Evolutionary conservation across 257 asterid genomes (phyloP).

Genomic region (Solanum tarapatanum): DNA sequence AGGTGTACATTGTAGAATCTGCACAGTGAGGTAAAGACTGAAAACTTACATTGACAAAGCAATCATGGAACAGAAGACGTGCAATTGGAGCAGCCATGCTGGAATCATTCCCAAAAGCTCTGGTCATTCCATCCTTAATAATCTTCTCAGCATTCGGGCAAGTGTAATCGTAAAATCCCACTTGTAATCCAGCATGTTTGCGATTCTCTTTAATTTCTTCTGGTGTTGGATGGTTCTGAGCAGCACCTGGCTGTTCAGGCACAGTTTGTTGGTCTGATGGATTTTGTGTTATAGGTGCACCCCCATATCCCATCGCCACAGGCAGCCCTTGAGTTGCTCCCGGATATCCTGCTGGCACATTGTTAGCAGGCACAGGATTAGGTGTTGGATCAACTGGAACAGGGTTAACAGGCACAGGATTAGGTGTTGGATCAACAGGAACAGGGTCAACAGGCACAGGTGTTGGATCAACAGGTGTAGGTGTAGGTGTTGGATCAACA

Average conservation of each 20-base stretch:
- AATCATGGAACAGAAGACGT: constrained; percentile 55
- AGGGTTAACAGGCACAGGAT: not conserved
- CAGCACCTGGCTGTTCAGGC: not conserved
- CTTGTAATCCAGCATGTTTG: constrained; percentile 3
- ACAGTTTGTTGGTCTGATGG: not conserved
- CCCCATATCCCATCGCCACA: not conserved
- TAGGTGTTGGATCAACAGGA: not conserved
- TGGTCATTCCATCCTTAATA: constrained; percentile 17
- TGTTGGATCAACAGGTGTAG: not conserved
- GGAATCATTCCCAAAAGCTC: constrained; percentile 24
- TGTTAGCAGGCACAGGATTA: not conserved
- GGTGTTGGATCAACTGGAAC: not conserved
- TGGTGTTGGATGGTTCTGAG: not conserved
- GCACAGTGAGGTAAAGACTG: not conserved
- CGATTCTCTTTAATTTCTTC: not conserved
- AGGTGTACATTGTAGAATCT: not conserved
- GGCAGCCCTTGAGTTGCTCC: not conserved
- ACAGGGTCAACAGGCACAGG: not conserved
- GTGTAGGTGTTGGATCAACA: not conserved
- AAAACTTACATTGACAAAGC: constrained; percentile 38
- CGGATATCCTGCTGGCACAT: not conserved
- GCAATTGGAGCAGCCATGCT: constrained; percentile 33
- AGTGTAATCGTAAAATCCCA: constrained; percentile 27
- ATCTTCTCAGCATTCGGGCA: constrained; percentile 53
- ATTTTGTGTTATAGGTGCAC: not conserved